phyloP scores from a whole-genome alignment of 1,284 basidiomycete genomes.

The Farysia itapuensis region DNA sequence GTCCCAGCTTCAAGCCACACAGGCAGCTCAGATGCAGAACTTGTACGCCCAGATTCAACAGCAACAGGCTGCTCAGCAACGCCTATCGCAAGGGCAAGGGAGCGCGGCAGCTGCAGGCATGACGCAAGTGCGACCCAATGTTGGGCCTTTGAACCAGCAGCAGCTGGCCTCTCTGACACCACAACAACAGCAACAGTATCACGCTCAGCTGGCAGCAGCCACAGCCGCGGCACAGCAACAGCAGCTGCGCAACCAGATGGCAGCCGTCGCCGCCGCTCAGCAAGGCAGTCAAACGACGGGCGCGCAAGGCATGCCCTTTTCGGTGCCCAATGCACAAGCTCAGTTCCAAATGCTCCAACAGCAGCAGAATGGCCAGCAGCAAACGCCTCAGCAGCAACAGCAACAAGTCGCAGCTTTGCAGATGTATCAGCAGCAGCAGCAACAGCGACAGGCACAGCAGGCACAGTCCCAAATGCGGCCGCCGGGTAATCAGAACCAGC shows the following conservation, averaged over 20 bases:
- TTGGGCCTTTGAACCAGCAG: conserved; percentile 19
- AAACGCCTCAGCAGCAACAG: conserved; percentile 3
- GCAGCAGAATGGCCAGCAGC: conserved; percentile 2
- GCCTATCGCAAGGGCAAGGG: conserved; percentile 21
- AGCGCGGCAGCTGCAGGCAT: conserved; percentile 10
- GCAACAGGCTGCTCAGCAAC: conserved; percentile 13
- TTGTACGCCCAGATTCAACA: conserved; percentile 37
- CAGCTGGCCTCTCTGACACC: conserved; percentile 25
- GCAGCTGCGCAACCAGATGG: conserved; percentile 34
- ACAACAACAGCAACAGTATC: conserved; percentile 35
- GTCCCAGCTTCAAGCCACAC: conserved; percentile 16
- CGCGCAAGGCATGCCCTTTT: conserved; percentile 8
- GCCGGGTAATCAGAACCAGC: conserved; percentile 1
- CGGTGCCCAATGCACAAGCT: conserved; percentile 17
- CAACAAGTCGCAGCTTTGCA: conserved; percentile 15
- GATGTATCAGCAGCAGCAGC: conserved; percentile 32
- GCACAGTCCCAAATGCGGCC: conserved; percentile 28
- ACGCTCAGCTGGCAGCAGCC: conserved; percentile 25
- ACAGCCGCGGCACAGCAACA: conserved; percentile 34
- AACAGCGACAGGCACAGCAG: conserved; percentile 7
- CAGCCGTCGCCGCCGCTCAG: conserved; percentile 21
- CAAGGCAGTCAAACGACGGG: conserved; percentile 1
- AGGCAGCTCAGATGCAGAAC: conserved; percentile 36
- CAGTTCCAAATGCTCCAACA: conserved; percentile 24
- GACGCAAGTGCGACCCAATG: conserved; percentile 14